phyloP scores from a whole-genome alignment of 495 filamentous ascomycete genomes.

The Penicillium paradoxum region DNA sequence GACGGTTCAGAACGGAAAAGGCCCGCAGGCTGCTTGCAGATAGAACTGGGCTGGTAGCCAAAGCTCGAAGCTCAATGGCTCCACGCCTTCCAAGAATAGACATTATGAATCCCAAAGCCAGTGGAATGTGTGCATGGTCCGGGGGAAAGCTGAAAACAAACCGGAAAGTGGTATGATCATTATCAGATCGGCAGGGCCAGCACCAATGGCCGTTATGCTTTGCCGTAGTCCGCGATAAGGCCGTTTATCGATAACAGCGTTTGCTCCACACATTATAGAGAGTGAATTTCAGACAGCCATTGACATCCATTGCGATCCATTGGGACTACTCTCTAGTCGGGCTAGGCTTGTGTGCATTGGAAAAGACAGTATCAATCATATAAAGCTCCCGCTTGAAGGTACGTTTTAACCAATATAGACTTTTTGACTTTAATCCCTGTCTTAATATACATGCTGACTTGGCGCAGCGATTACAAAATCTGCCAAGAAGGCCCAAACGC shows the following conservation, averaged over 20 bases:
- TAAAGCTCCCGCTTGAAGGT: neutral
- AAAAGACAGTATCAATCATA: neutral
- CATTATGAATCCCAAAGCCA: conserved; percentile 23
- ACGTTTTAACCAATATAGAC: neutral
- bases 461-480: neutral
- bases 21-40: conserved; percentile 21
- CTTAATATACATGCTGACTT: conserved; percentile 2
- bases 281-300: conserved; percentile 4
- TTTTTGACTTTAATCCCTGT: neutral
- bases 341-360: neutral
- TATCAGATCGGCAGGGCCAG: conserved; percentile 15
- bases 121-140: neutral
- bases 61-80: conserved; percentile 16
- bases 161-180: conserved; percentile 29
- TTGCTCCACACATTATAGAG: conserved; percentile 4
- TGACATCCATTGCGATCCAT: conserved; percentile 2
- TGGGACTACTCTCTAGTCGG: neutral
- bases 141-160: neutral
- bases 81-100: conserved; percentile 27
- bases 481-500: neutral
- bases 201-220: conserved; percentile 13
- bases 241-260: conserved; percentile 15
- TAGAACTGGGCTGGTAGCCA: conserved; percentile 9
- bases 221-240: conserved; percentile 28
- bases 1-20: conserved; percentile 78